These are phyloP conservation scores for Karstenula rhodostoma DNA, from an alignment of 2,329 filamentous ascomycete genomes.

Conservation along the genomic window DNA sequence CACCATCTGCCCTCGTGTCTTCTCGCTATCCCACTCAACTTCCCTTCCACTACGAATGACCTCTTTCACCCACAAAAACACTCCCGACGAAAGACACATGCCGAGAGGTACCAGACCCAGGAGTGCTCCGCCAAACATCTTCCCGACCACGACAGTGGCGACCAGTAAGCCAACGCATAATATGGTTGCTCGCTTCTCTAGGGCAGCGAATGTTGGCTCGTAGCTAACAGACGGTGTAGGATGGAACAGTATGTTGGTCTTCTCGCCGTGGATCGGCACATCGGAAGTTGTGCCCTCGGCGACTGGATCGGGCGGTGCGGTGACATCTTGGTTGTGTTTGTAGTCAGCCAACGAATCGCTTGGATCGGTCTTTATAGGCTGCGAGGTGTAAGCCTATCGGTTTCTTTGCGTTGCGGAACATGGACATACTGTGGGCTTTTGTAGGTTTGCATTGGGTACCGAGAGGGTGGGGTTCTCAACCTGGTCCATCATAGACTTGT, in stretches of 20 bases:
- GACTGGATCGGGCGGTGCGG: slow-evolving; percentile 87
- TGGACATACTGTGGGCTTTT: slow-evolving; percentile 68
- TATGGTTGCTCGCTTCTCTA: slow-evolving; percentile 78
- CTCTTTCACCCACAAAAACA: slow-evolving; percentile 91
- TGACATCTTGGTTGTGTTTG: slow-evolving; percentile 84
- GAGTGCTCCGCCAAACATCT: slow-evolving; percentile 78
- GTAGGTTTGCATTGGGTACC: slow-evolving; percentile 88
- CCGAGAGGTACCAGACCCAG: slow-evolving; percentile 79
- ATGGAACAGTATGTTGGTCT: slow-evolving; percentile 95
- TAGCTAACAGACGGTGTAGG: slow-evolving; percentile 90
- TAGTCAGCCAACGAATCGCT: slow-evolving; percentile 81
- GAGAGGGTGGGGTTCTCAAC: slow-evolving; percentile 79
- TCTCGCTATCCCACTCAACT: slow-evolving; percentile 87
- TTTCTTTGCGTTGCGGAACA: not conserved
- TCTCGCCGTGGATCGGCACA: slow-evolving; percentile 94
- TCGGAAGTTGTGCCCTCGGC: slow-evolving; percentile 85
- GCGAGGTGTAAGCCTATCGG: slow-evolving; percentile 23
- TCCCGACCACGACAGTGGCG: slow-evolving; percentile 78
- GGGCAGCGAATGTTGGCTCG: slow-evolving; percentile 80
- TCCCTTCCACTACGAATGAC: slow-evolving; percentile 82
- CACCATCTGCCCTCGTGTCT: slow-evolving; percentile 80
- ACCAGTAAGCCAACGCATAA: slow-evolving; percentile 76
- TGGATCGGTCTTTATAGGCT: slow-evolving; percentile 73
- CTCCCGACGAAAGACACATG: slow-evolving; percentile 74
- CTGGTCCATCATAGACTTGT: slow-evolving; percentile 72